phyloP scores from a whole-genome alignment of 768 basidiomycete genomes.

The Filobasidium wieringae region DNA sequence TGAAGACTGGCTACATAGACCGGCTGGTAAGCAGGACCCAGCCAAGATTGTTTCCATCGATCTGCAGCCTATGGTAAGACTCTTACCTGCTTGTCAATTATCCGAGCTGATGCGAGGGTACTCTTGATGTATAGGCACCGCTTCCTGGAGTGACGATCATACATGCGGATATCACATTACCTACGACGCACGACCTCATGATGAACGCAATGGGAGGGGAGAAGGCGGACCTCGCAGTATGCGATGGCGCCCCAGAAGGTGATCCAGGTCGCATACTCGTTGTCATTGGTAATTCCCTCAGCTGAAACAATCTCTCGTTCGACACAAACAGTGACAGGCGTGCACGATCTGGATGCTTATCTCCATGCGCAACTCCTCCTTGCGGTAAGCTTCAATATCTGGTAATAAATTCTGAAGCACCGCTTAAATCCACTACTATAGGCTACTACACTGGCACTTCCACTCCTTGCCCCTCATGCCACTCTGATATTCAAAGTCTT shows the following conservation, averaged over 20 bases:
- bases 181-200: constrained; percentile 39
- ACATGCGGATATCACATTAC: constrained; percentile 43
- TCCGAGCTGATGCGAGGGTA: not conserved
- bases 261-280: not conserved
- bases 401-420: not conserved
- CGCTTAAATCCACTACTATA: constrained; percentile 11
- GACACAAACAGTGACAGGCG: constrained; percentile 40
- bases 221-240: constrained; percentile 43
- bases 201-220: constrained; percentile 40
- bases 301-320: not conserved
- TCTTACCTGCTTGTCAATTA: no score
- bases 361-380: constrained; percentile 43
- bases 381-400: constrained; percentile 30
- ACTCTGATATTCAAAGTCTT: constrained; percentile 45
- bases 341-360: constrained; percentile 44
- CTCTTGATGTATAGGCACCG: constrained; percentile 33
- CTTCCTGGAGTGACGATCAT: constrained; percentile 40
- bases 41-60: constrained; percentile 37
- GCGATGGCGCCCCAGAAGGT: constrained; percentile 45
- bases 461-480: constrained; percentile 39
- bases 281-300: not conserved
- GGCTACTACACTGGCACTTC: constrained; percentile 42
- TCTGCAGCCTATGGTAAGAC: constrained; percentile 37
- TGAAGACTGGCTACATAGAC: not conserved
- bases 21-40: not conserved